These are phyloP conservation scores for Parafenestella ontariensis DNA, from an alignment of 2,329 filamentous ascomycete genomes.

Conservation along the genomic window DNA sequence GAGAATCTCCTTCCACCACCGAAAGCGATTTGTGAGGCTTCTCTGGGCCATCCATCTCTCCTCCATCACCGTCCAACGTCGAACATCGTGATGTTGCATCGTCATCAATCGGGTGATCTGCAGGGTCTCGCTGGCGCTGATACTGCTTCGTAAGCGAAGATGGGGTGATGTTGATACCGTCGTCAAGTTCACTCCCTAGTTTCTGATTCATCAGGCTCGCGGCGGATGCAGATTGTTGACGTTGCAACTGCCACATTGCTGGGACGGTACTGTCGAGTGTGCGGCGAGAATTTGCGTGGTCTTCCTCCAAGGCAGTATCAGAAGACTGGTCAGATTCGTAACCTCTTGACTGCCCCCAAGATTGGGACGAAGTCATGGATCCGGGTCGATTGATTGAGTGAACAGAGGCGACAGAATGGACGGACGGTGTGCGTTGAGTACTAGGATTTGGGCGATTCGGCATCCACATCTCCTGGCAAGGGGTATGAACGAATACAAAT, in stretches of 20 bases:
- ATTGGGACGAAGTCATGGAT: constrained; percentile 35
- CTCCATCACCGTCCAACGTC: constrained; percentile 42
- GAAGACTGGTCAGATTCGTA: constrained; percentile 45
- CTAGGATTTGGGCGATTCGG: constrained; percentile 34
- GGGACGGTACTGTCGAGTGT: constrained; percentile 28
- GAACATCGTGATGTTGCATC: constrained; percentile 42
- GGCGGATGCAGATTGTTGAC: constrained; percentile 25
- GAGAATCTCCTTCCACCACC: constrained; percentile 10
- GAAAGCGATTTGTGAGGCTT: constrained; percentile 38
- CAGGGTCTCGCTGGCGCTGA: constrained; percentile 12
- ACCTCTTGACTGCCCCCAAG: constrained; percentile 25
- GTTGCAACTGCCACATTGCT: constrained; percentile 36
- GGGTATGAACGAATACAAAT: background rate
- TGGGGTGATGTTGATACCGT: constrained; percentile 19
- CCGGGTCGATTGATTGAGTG: constrained; percentile 33
- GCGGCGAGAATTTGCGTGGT: constrained; percentile 18
- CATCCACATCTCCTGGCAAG: constrained; percentile 42
- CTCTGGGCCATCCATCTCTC: constrained; percentile 36
- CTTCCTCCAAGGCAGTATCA: constrained; percentile 39
- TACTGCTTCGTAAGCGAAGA: constrained; percentile 21
- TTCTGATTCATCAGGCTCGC: constrained; percentile 35
- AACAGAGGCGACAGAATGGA: constrained; percentile 41
- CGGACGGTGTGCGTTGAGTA: constrained; percentile 37
- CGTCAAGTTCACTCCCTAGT: constrained; percentile 14
- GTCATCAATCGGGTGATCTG: constrained; percentile 34